These are phyloP conservation scores for Zygosaccharomyces pseudorouxii DNA, from an alignment of 805 yeast species.

Conservation along the genomic window DNA sequence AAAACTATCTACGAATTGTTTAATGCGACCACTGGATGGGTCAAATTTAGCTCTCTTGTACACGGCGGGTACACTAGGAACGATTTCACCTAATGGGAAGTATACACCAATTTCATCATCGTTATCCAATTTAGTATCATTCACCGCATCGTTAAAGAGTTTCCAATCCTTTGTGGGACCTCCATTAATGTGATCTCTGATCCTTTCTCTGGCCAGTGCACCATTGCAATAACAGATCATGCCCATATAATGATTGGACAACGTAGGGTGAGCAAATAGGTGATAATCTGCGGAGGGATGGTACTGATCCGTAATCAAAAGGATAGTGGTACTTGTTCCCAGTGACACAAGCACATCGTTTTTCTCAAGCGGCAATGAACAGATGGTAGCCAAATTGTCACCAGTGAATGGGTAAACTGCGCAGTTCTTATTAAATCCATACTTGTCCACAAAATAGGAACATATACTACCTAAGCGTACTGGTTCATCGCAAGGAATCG, in stretches of 20 bases:
- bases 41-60: constrained; percentile 48
- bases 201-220: constrained; percentile 73
- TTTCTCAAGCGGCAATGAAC: constrained; percentile 70
- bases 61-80: constrained; percentile 72
- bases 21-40: constrained; percentile 25
- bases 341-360: constrained; percentile 76
- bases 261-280: constrained; percentile 80
- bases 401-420: constrained; percentile 77
- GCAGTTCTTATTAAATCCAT: constrained; percentile 58
- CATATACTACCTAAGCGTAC: constrained; percentile 47
- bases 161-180: constrained; percentile 48
- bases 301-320: constrained; percentile 73
- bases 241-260: constrained; percentile 76
- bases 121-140: constrained; percentile 35
- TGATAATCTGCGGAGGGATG: constrained; percentile 80
- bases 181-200: constrained; percentile 58
- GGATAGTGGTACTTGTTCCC: constrained; percentile 90
- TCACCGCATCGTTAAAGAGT: constrained; percentile 48
- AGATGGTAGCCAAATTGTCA: constrained; percentile 83
- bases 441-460: constrained; percentile 55
- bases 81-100: constrained; percentile 87
- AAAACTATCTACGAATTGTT: constrained; percentile 33
- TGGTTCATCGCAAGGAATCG: constrained; percentile 41
- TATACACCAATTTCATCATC: constrained; percentile 63
- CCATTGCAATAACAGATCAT: constrained; percentile 95